Evolutionary conservation across 768 basidiomycete species (phyloP), one percentile per base, ranked within the genome.

Genomic region (Rhizopogon vinicolor): DNA sequence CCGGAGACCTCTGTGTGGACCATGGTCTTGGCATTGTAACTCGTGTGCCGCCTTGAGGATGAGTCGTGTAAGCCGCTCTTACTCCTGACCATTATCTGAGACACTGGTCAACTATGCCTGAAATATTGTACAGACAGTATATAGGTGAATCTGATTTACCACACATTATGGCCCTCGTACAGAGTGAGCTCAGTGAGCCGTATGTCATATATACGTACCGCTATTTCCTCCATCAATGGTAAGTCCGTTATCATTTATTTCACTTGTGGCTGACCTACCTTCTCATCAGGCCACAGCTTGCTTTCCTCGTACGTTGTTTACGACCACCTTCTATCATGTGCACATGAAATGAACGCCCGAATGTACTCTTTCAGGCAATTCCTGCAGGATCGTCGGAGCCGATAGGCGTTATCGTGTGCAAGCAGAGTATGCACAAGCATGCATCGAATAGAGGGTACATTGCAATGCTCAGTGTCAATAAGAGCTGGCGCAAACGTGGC

Each of bases 181-280:
- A 95, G 75, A 87, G 80, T 64, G 94, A 97, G 74, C 84, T 98
- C 65, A 92, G 89, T 61, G 95, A 98, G 72, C 96, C 96, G 42
- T 98, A 93, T 72, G 92, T 96, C 52, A 85, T 93, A 42, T 98
- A 96, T 73, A 98, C 95, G 0, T 98, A 94, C 63, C 87, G 95
- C 2, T 98, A 99, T 70, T 99, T 99, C 69, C 81, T 99, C 7
- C 85, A 93, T 67, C 90, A 94, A 63, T 99, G 97, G 97, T 97
- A 54, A 63, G 92, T 74, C 48, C 28, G 12, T 55, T 45, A 31
- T 40, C 43, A 43, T 39, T 52, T 57, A 40, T 41, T 37, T 22
- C 14, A 44, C 29, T 35, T 14, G 22, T 57, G 41, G 44, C 62
- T 57, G 44, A 60, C 48, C 39, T 48, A 33, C 31, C 33, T 5